Conservation (phyloP, 106 monocot genomes). For the Narthecium ossifragum region DNA sequence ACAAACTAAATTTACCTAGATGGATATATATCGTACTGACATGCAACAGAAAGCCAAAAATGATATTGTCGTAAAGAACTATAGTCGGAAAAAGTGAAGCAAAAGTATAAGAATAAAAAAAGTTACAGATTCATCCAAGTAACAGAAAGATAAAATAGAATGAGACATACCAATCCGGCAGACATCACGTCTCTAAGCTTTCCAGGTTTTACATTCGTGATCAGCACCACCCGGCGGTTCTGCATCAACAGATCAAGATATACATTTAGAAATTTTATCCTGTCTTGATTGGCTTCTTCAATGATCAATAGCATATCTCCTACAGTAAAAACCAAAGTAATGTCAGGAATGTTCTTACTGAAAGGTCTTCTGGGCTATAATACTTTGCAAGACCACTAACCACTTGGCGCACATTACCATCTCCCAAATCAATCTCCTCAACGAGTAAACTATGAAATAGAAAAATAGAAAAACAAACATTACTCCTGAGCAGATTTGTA, state of each 20-base stretch:
- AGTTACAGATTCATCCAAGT: not conserved
- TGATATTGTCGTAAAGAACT: not conserved
- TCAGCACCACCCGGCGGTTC: conserved; percentile 79
- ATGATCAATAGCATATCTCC: not conserved
- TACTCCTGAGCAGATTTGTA: too few relatives aligned
- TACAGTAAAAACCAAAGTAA: too few relatives aligned
- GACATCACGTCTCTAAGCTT: conserved; percentile 91
- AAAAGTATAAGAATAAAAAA: not conserved
- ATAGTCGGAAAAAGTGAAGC: not conserved
- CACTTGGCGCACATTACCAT: conserved; percentile 77
- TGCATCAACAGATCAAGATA: conserved; percentile 17
- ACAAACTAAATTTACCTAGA: too few relatives aligned
- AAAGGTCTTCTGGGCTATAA: conserved; percentile 68
- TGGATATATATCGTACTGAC: not conserved
- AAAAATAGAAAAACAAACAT: conserved; percentile 8
- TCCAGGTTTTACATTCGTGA: conserved; percentile 98
- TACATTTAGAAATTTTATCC: not conserved
- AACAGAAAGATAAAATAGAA: not conserved
- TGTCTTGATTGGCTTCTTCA: not conserved
- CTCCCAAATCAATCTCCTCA: conserved; percentile 94
- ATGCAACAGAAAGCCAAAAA: not conserved
- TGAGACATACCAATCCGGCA: conserved; percentile 72
- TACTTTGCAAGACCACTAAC: conserved; percentile 98
- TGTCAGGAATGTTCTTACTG: conserved; percentile 42
- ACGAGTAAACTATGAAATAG: conserved; percentile 66